Evolutionary conservation across 1,139 yeast genomes (phyloP).

Genomic region (Suhomyces atakaporum): DNA sequence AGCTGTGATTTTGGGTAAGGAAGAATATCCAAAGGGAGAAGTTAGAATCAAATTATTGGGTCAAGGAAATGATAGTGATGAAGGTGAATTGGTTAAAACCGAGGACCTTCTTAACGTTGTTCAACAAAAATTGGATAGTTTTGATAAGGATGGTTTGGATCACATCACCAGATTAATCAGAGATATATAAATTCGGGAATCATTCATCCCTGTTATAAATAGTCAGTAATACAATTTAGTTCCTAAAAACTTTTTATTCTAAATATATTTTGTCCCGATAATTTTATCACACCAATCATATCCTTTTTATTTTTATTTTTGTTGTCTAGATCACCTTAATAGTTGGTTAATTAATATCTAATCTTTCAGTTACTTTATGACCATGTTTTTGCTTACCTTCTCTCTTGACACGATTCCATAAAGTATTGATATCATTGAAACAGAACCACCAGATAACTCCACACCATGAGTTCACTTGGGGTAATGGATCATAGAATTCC

Average conservation of each 20-base stretch:
- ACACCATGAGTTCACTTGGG: slow-evolving; percentile 76
- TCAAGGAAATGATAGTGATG: slow-evolving; percentile 83
- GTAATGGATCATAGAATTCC: slow-evolving; percentile 83
- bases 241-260: background rate
- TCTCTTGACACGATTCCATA: slow-evolving; percentile 84
- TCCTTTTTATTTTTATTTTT: background rate
- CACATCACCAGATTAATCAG: slow-evolving; percentile 61
- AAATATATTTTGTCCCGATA: no score
- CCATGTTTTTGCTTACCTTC: slow-evolving; percentile 44
- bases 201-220: no score
- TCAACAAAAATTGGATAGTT: slow-evolving; percentile 49
- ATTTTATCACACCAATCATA: no score
- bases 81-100: slow-evolving; percentile 75
- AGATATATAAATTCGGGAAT: slow-evolving; percentile 42
- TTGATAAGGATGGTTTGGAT: slow-evolving; percentile 49
- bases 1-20: slow-evolving; percentile 93
- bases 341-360: slow-evolving; percentile 17
- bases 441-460: slow-evolving; percentile 76
- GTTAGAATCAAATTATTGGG: slow-evolving; percentile 86
- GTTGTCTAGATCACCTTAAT: background rate
- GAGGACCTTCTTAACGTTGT: slow-evolving; percentile 60
- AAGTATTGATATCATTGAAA: slow-evolving; percentile 61
- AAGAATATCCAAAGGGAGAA: slow-evolving; percentile 79
- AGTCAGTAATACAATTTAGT: background rate
- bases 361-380: slow-evolving; percentile 22